Evolutionary conservation across 257 asterid species (phyloP), one percentile per base, ranked within the genome.

Genomic region (Paraleonurus japonicus): DNA sequence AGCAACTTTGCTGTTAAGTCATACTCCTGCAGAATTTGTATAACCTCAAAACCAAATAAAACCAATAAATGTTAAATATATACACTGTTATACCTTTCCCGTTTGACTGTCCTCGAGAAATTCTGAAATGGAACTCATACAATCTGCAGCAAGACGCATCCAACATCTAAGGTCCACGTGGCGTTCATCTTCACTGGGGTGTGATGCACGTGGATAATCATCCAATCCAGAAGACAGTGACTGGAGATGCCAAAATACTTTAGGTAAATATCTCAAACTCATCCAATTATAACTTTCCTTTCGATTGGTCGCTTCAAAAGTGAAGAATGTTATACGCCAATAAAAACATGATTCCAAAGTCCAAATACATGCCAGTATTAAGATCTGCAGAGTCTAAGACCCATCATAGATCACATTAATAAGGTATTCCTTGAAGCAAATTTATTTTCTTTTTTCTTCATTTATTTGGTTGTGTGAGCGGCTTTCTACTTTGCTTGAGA

Each of bases 151-250:
- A 82, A 95, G 89, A 72, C 80, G 89, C 96, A 92, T 89, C 99
- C 99, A 95, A 83, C 99, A 95, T 82, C 99, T 86, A 82, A 95
- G 98, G 85, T 95, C 99, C 79, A 95, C 78, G 62, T 95, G 99
- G 26, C 97, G 94, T 78, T 95, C 99, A 69, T 89, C 98, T 69
- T 85, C 88, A 73, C 85, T 87, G 70, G 98, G 99, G 80, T 95
- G 99, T 69, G 99, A 92, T 74, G 99, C 99, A 66, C 99, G 96
- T 54, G 99, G 99, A 86, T 95, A 95, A 79, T 95, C 99, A 83
- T 95, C 98, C 79, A 95, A 77, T 66, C 99, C 99, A 85, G 99
- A 92, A 70, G 98, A 92, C 55, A 95, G 79, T 13, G 97, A 81
- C 99, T 88, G 89, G 50, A 69, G 32, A 79, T 50, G 76, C 61